Base-by-base conservation (phyloP, 345 rosid genomes). In the Fremontodendron californicum region DNA sequence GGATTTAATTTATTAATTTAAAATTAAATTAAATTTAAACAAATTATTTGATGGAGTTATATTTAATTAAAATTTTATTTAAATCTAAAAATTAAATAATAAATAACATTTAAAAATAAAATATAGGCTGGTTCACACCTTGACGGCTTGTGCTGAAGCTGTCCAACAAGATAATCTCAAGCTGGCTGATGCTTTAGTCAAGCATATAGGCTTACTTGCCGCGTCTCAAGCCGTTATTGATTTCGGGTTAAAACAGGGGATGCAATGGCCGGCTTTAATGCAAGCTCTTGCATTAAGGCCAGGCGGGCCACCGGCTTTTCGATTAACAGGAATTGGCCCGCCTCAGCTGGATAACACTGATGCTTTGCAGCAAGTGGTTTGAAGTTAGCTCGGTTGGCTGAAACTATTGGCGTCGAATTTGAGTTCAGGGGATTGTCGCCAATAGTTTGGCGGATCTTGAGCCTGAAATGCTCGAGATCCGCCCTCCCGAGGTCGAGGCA, bases 221-320 rank as follows among this genome's bases (percentile, higher is more conserved):
- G 79, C 79, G 1, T 88, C 96, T 23, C 98, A 94, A 65, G 84
- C 86, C 15, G 93, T 92, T 18, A 82, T 94, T 55, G 96, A 94
- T 78, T 90, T 94, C 69, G 84, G 86, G 9, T 81, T 93, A 49
- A 88, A 88, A 19, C 89, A 90, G 63, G 98, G 98, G 39, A 85
- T 94, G 89, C 98, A 94, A 81, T 94, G 97, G 98, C 96, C 98
- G 57, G 96, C 97, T 9, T 80, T 94, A 9, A 89, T 94, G 87
- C 98, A 94, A 80, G 98, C 98, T 19, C 87, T 94, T 3, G 97
- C 98, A 2, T 79, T 89, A 2, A 84, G 98, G 6, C 93, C 92
- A 2, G 89, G 89, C 8, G 98, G 96, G 1, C 92, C 98, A 7
- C 96, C 98, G 0, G 82, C 86, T 15, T 92, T 94, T 66, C 89